Evolutionary conservation across 2,329 filamentous ascomycete genomes (phyloP).

Genomic region (Pestalotiopsis sp.): DNA sequence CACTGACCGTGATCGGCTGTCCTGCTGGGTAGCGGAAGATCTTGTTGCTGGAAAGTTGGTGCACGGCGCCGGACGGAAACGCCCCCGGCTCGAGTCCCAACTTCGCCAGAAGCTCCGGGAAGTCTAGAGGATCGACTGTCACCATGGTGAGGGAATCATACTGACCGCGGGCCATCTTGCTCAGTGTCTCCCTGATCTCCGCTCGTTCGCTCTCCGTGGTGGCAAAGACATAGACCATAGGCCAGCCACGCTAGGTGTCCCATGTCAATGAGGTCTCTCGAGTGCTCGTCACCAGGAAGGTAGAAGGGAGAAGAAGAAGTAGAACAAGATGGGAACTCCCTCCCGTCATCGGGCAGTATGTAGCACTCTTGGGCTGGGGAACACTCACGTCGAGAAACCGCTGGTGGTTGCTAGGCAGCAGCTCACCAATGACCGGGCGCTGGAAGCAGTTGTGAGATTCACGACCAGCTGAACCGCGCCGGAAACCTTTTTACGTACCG

Average conservation of each 20-base stretch:
- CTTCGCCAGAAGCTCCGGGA: constrained; percentile 31
- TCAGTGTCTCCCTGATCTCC: constrained; percentile 27
- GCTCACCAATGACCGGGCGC: constrained; percentile 32
- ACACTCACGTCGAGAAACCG: constrained; percentile 34
- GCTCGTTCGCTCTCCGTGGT: constrained; percentile 27
- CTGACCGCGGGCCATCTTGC: constrained; percentile 31
- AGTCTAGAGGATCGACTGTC: constrained; percentile 35
- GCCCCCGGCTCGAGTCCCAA: constrained; percentile 30
- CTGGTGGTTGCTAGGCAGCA: constrained; percentile 32
- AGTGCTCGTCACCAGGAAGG: not conserved
- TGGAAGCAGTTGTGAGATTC: not conserved
- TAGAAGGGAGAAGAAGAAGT: not conserved
- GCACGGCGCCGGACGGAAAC: constrained; percentile 34
- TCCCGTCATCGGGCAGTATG: no score
- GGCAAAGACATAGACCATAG: constrained; percentile 39
- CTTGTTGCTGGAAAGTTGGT: constrained; percentile 34
- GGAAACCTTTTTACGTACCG: constrained; percentile 6
- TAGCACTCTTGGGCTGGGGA: no score
- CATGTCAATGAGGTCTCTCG: not conserved
- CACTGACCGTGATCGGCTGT: constrained; percentile 23
- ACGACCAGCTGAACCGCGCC: no score
- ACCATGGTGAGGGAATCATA: constrained; percentile 35
- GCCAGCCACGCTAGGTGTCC: constrained; percentile 28
- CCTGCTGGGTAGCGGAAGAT: constrained; percentile 37
- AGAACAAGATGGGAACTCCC: no score